Percentiles rank a stretch among this genome's conserved stretches.
These are phyloP conservation scores for Triticum dicoccoides DNA, from an alignment of 176 grass and related monocot genomes.

Conservation along the genomic window DNA sequence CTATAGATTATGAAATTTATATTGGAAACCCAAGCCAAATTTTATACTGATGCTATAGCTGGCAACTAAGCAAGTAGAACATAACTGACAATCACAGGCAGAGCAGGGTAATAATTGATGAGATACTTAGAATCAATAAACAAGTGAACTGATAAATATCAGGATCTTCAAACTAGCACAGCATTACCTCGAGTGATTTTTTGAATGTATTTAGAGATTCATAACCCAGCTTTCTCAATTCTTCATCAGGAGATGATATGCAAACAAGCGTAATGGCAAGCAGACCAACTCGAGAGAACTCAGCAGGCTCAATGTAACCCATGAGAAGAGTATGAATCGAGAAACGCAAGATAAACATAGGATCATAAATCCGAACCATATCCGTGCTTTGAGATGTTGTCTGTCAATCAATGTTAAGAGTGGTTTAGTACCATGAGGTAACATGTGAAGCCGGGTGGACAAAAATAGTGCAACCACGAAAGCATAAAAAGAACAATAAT, in stretches of 20 bases:
- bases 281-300: slow-evolving; percentile 80
- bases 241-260: slow-evolving; percentile 78
- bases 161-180: slow-evolving; percentile 19
- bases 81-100: background rate
- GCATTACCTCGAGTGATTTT: slow-evolving; percentile 66
- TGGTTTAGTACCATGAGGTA: background rate
- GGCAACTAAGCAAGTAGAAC: slow-evolving; percentile 2
- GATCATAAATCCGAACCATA: slow-evolving; percentile 59
- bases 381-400: slow-evolving; percentile 32
- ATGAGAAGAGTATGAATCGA: slow-evolving; percentile 79
- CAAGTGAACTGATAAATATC: slow-evolving; percentile 12
- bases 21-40: background rate
- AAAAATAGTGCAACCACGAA: background rate
- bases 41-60: background rate
- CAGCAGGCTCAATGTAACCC: slow-evolving; percentile 75
- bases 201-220: slow-evolving; percentile 76
- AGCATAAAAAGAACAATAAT: slow-evolving; percentile 20
- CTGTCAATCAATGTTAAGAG: slow-evolving; percentile 43
- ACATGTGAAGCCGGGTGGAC: background rate
- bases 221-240: slow-evolving; percentile 78
- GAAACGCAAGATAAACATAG: slow-evolving; percentile 70
- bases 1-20: background rate
- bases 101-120: background rate
- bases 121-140: background rate
- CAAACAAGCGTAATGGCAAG: slow-evolving; percentile 84